A percentile compares a stretch with the other conserved stretches of the same genome.
phyloP scores from a whole-genome alignment of 2,329 filamentous ascomycete genomes.

The Ploettnerulaceae sp. region DNA sequence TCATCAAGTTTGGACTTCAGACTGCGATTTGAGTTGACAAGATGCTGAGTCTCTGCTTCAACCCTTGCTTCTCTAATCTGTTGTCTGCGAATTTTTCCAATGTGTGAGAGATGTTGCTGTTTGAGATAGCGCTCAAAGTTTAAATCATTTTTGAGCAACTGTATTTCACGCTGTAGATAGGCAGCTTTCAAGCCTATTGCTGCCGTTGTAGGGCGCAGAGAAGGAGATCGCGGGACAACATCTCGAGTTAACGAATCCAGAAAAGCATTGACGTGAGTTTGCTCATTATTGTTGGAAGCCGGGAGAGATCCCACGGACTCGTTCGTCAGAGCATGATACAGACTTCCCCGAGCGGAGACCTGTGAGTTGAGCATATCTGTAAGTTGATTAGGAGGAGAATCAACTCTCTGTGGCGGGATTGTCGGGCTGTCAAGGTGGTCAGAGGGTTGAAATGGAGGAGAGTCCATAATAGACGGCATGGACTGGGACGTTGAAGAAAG shows the following conservation, averaged over 20 bases:
- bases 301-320: constrained; percentile 47
- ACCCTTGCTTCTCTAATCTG: constrained; percentile 72
- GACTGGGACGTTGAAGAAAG: constrained; percentile 47
- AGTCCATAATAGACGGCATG: constrained; percentile 44
- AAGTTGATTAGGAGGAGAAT: constrained; percentile 48
- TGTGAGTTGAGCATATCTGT: constrained; percentile 58
- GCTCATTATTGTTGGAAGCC: constrained; percentile 26
- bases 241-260: constrained; percentile 27
- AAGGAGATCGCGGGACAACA: constrained; percentile 26
- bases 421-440: constrained; percentile 55
- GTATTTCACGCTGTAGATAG: constrained; percentile 67
- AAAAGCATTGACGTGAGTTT: constrained; percentile 28
- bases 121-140: constrained; percentile 82
- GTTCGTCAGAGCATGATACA: constrained; percentile 52
- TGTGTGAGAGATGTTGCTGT: constrained; percentile 76
- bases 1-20: constrained; percentile 69
- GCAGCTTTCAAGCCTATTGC: constrained; percentile 37
- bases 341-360: constrained; percentile 50
- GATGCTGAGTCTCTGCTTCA: constrained; percentile 76
- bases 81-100: constrained; percentile 69
- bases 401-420: constrained; percentile 46
- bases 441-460: constrained; percentile 27
- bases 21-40: constrained; percentile 71
- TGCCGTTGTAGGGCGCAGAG: constrained; percentile 30
- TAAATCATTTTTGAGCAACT: constrained; percentile 72